Evolutionary conservation across 257 asterid genomes (phyloP).

Genomic region (Eucommia ulmoides): DNA sequence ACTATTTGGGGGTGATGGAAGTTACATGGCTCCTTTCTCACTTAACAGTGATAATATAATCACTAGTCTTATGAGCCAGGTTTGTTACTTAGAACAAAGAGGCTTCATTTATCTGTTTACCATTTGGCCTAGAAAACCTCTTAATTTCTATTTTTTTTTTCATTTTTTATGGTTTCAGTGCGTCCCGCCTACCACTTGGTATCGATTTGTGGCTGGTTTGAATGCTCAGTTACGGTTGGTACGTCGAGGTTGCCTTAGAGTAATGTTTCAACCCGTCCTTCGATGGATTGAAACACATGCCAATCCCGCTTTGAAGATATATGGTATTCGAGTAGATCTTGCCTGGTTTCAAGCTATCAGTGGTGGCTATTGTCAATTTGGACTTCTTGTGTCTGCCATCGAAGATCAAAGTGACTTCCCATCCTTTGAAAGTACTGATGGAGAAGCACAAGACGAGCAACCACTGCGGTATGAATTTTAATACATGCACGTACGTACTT

Average conservation of each 20-base stretch:
- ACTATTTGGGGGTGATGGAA: constrained; percentile 93
- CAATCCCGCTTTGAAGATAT: constrained; percentile 65
- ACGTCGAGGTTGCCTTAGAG: constrained; percentile 69
- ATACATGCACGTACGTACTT: no score
- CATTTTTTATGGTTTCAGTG: constrained; percentile 34
- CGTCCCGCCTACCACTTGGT: constrained; percentile 90
- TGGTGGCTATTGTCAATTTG: constrained; percentile 66
- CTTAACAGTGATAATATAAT: constrained; percentile 77
- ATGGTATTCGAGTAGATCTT: constrained; percentile 65
- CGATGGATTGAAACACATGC: constrained; percentile 79
- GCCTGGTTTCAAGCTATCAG: constrained; percentile 77
- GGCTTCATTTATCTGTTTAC: background rate
- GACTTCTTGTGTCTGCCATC: constrained; percentile 56
- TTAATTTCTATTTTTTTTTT: background rate
- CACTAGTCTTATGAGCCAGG: constrained; percentile 99
- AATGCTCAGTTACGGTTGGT: constrained; percentile 94
- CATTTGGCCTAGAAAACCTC: background rate
- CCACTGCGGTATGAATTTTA: constrained; percentile 45
- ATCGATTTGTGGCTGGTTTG: constrained; percentile 97
- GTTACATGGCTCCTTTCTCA: constrained; percentile 85
- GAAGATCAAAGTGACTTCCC: constrained; percentile 38
- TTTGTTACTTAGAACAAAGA: constrained; percentile 19
- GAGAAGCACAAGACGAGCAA: constrained; percentile 32
- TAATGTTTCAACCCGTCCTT: constrained; percentile 58
- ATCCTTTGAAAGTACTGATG: constrained; percentile 35